Percentiles rank a stretch among this genome's conserved stretches.
Evolutionary conservation across 2,329 filamentous ascomycete genomes (phyloP).

Genomic region (Chrysosporium keratinophilum): DNA sequence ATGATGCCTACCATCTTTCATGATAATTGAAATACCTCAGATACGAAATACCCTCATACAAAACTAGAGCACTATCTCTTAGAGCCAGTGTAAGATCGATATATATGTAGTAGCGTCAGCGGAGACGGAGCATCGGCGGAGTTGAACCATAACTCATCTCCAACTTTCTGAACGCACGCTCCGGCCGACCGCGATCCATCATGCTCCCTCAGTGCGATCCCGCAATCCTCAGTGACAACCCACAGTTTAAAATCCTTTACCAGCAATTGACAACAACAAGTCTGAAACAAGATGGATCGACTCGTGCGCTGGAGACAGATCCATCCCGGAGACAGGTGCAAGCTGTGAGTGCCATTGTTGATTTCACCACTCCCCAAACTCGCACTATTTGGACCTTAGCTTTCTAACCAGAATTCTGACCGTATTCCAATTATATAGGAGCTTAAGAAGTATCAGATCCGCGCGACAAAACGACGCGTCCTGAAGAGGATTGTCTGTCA

Average conservation of each 20-base stretch:
- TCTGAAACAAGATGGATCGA: conserved; percentile 35
- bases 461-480: conserved; percentile 26
- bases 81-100: too few species aligned
- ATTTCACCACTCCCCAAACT: too few species aligned
- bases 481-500: conserved; percentile 25
- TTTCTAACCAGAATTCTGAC: not conserved
- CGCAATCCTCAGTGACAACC: conserved; percentile 31
- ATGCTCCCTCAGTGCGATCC: conserved; percentile 38
- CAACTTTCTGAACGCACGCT: not conserved
- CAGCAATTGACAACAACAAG: conserved; percentile 30
- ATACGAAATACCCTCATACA: too few species aligned
- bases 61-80: too few species aligned
- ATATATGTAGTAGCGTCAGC: too few species aligned
- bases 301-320: conserved; percentile 24
- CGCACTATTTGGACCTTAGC: too few species aligned
- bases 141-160: not conserved
- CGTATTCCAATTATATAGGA: conserved; percentile 21
- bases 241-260: conserved; percentile 35
- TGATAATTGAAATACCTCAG: not conserved
- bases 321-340: conserved; percentile 24
- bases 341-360: conserved; percentile 26
- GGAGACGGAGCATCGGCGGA: too few species aligned
- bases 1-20: too few species aligned
- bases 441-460: conserved; percentile 27
- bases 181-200: conserved; percentile 1